Evolutionary conservation across 768 basidiomycete species (phyloP).

Genomic region (Trametes meyenii): DNA sequence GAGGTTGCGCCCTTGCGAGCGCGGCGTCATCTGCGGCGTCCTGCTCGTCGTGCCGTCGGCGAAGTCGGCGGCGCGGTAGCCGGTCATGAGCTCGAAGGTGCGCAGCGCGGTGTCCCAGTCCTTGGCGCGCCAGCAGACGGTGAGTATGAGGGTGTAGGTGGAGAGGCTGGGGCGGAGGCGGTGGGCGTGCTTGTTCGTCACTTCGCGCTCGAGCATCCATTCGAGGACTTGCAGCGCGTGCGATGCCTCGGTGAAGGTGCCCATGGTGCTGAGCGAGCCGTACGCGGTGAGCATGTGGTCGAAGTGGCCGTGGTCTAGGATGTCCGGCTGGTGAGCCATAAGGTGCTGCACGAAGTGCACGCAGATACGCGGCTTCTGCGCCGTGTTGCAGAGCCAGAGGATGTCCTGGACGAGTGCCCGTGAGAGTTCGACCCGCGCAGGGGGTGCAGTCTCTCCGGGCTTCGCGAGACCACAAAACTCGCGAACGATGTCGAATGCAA

Average conservation of each 20-base stretch:
- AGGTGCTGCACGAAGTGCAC: conserved; percentile 63
- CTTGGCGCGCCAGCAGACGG: conserved; percentile 60
- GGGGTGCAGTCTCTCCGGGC: conserved; percentile 44
- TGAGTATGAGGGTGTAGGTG: conserved; percentile 65
- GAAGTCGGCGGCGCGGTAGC: conserved; percentile 41
- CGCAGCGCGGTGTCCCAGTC: conserved; percentile 65
- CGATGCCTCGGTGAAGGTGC: conserved; percentile 44
- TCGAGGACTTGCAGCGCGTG: conserved; percentile 61
- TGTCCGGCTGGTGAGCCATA: conserved; percentile 47
- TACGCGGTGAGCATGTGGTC: conserved; percentile 64
- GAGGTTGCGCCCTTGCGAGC: conserved; percentile 41
- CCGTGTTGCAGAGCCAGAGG: conserved; percentile 57
- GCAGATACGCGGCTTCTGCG: conserved; percentile 49
- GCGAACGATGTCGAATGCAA: conserved; percentile 64
- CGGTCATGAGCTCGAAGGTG: conserved; percentile 74
- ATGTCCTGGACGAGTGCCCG: conserved; percentile 53
- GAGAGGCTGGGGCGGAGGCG: conserved; percentile 42
- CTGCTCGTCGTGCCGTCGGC: conserved; percentile 14
- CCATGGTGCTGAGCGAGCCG: conserved; percentile 42
- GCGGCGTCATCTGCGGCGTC: conserved; percentile 29
- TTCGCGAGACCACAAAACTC: conserved; percentile 64
- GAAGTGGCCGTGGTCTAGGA: conserved; percentile 58
- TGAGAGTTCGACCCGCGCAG: conserved; percentile 45
- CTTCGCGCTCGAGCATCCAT: conserved; percentile 62
- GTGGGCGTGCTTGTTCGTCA: conserved; percentile 43